Evolutionary conservation across 441 rosid genomes (phyloP).

Genomic region (Bocquillonia castaneifolia): DNA sequence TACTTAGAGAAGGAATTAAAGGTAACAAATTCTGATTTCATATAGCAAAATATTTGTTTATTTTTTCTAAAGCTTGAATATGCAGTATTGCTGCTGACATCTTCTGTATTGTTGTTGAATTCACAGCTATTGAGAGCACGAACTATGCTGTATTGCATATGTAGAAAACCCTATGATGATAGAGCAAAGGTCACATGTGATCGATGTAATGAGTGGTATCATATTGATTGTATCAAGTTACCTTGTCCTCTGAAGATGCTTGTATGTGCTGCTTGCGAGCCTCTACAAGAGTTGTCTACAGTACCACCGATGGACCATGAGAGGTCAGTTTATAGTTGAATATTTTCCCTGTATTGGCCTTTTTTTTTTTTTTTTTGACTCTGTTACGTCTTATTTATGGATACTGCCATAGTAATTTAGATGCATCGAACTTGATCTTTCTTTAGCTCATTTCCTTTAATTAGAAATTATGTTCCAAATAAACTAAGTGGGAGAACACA

Average conservation of each 20-base stretch:
- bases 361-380: background rate
- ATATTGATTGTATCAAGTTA: slow-evolving; percentile 60
- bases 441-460: background rate
- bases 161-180: slow-evolving; percentile 64
- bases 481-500: too few species aligned
- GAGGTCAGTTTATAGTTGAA: slow-evolving; percentile 32
- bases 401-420: too few species aligned
- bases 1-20: slow-evolving; percentile 55
- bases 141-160: slow-evolving; percentile 81
- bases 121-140: slow-evolving; percentile 62
- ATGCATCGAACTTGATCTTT: background rate
- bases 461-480: background rate
- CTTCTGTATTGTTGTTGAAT: slow-evolving; percentile 15
- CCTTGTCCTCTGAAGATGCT: slow-evolving; percentile 36
- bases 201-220: slow-evolving; percentile 73
- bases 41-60: slow-evolving; percentile 3
- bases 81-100: background rate
- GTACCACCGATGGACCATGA: slow-evolving; percentile 29
- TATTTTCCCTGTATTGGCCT: background rate
- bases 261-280: slow-evolving; percentile 78
- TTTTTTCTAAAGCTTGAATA: background rate
- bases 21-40: slow-evolving; percentile 36
- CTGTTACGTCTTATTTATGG: too few species aligned
- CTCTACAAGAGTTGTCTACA: slow-evolving; percentile 29
- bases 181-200: slow-evolving; percentile 60